A percentile compares a stretch with the other conserved stretches of the same genome.
Conservation (phyloP, 495 filamentous ascomycete genomes). For the Aspergillus olivimuriae region DNA sequence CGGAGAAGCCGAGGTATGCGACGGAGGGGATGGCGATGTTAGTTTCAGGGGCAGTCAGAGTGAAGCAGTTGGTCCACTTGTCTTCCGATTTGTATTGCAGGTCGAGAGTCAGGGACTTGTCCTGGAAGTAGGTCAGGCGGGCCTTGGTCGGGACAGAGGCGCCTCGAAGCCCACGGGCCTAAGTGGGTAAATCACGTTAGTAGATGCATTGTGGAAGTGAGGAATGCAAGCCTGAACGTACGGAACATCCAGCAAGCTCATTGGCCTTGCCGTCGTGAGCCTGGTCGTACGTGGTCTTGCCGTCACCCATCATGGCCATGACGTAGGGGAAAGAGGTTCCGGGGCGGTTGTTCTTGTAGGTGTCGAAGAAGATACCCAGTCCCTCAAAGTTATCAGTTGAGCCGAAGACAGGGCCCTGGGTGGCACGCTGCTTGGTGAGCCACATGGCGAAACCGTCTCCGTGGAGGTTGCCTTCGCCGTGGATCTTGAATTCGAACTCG, state of each 20-base stretch:
- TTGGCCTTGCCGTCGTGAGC: constrained; percentile 90
- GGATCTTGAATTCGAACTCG: constrained; percentile 90
- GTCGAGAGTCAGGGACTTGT: constrained; percentile 85
- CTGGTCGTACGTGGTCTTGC: constrained; percentile 83
- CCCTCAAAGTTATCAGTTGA: constrained; percentile 85
- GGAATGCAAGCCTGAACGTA: constrained; percentile 24
- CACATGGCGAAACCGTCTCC: constrained; percentile 98
- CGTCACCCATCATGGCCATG: constrained; percentile 97
- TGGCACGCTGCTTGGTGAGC: constrained; percentile 89
- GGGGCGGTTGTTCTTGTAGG: constrained; percentile 98
- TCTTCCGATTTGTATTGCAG: constrained; percentile 87
- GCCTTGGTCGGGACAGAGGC: constrained; percentile 74
- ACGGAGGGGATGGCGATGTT: constrained; percentile 80
- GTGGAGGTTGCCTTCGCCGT: constrained; percentile 76
- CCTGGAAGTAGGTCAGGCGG: constrained; percentile 91
- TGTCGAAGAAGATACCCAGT: constrained; percentile 95
- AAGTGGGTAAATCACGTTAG: constrained; percentile 4
- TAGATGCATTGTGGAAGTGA: background rate
- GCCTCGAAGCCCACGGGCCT: constrained; percentile 82
- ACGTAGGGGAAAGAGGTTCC: constrained; percentile 95
- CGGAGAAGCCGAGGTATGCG: constrained; percentile 90
- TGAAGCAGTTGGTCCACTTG: constrained; percentile 88
- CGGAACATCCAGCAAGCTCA: constrained; percentile 90
- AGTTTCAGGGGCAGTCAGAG: constrained; percentile 50
- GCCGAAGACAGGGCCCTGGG: constrained; percentile 81